These are phyloP conservation scores for Saksenaea vasiformis DNA, from an alignment of 371 early-diverging fungal genomes.

Conservation along the genomic window DNA sequence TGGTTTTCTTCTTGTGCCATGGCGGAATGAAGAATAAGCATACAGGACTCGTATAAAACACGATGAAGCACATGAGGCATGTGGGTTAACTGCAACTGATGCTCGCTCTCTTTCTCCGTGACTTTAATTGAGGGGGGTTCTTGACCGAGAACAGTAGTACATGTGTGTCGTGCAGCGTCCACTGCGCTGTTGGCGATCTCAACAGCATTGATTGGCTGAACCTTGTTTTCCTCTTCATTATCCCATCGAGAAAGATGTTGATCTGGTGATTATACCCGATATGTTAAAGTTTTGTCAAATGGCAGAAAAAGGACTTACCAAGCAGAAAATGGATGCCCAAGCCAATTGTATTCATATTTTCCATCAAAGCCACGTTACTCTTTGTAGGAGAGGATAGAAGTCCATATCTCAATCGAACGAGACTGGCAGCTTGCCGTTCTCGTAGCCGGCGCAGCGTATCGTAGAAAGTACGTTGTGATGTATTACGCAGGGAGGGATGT, in stretches of 20 bases:
- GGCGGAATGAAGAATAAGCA: conserved; percentile 50
- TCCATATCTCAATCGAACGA: conserved; percentile 31
- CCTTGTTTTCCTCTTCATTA: conserved; percentile 49
- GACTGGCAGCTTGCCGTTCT: conserved; percentile 24
- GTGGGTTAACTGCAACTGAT: conserved; percentile 45
- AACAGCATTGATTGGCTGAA: conserved; percentile 57
- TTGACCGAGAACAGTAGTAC: conserved; percentile 35
- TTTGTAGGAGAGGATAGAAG: conserved; percentile 16
- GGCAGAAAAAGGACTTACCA: conserved; percentile 17
- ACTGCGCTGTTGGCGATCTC: conserved; percentile 61
- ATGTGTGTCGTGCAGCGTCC: conserved; percentile 53
- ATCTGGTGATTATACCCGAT: conserved; percentile 14
- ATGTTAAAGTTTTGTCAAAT: conserved; percentile 1
- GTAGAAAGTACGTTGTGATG: conserved; percentile 36
- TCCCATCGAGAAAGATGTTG: conserved; percentile 64
- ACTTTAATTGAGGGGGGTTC: conserved; percentile 15
- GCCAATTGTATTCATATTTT: conserved; percentile 48
- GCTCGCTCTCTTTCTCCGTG: not conserved
- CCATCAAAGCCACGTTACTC: conserved; percentile 18
- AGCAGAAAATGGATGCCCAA: conserved; percentile 60
- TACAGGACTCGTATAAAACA: conserved; percentile 65
- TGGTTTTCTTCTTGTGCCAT: conserved; percentile 54
- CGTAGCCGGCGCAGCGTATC: conserved; percentile 32
- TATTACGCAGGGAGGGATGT: conserved; percentile 27
- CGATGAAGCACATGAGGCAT: conserved; percentile 65